phyloP scores from a whole-genome alignment of 495 filamentous ascomycete species.

The Tuber borchii region DNA sequence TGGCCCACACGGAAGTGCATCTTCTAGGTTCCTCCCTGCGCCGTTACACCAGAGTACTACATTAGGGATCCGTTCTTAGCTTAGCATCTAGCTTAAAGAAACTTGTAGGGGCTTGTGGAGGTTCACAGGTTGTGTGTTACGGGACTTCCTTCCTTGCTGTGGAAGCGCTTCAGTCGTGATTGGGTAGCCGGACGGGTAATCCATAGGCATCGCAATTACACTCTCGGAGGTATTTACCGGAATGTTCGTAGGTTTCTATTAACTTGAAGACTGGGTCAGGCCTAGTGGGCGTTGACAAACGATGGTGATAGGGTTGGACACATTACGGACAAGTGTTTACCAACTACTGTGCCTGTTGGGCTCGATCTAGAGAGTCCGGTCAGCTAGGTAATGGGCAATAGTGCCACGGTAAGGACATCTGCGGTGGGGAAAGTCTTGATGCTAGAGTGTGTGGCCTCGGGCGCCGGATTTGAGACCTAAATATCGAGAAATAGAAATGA shows the following conservation, averaged over 20 bases:
- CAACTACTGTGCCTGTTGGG: background rate
- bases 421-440: background rate
- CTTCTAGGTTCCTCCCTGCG: too few species aligned
- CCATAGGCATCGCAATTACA: background rate
- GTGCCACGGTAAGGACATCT: background rate
- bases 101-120: too few species aligned
- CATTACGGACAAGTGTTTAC: background rate
- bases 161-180: too few species aligned
- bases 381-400: background rate
- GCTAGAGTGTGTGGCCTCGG: background rate
- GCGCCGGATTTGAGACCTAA: background rate
- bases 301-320: background rate
- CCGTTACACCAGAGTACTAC: too few species aligned
- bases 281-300: background rate
- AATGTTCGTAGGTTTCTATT: background rate
- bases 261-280: background rate
- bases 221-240: background rate
- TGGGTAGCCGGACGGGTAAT: background rate
- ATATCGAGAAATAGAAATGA: background rate
- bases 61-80: too few species aligned
- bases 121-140: too few species aligned
- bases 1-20: background rate
- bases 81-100: too few species aligned
- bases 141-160: too few species aligned
- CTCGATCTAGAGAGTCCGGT: background rate